A percentile compares a stretch with the other conserved stretches of the same genome.
Evolutionary conservation across 2,329 filamentous ascomycete species (phyloP).

Genomic region (Cytospora piceae): DNA sequence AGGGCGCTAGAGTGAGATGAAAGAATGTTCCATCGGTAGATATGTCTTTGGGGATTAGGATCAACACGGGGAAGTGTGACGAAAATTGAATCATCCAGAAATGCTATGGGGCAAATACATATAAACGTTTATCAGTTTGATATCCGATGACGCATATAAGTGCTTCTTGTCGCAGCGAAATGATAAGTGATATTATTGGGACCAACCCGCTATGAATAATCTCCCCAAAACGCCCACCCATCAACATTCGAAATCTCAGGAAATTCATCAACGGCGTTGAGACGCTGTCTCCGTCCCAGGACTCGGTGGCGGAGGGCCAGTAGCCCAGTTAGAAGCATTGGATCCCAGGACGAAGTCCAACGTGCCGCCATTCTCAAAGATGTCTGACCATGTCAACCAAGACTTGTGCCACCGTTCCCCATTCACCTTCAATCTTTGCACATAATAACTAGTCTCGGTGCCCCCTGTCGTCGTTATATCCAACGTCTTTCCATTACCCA

Average conservation of each 20-base stretch:
- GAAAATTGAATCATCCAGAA: too few relatives aligned
- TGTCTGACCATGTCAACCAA: conserved; percentile 68
- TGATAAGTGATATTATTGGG: too few relatives aligned
- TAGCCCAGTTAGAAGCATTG: conserved; percentile 58
- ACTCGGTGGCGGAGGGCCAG: conserved; percentile 63
- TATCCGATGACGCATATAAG: too few relatives aligned
- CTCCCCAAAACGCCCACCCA: neutral
- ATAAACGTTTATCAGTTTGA: too few relatives aligned
- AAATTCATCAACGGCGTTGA: conserved; percentile 15
- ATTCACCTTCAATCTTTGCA: conserved; percentile 70
- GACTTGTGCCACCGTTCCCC: conserved; percentile 63
- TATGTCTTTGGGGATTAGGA: neutral
- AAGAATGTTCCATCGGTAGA: neutral
- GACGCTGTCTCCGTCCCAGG: conserved; percentile 47
- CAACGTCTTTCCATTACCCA: conserved; percentile 56
- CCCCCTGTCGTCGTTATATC: conserved; percentile 55
- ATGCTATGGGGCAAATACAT: too few relatives aligned
- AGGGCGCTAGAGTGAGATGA: neutral
- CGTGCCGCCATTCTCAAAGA: conserved; percentile 66
- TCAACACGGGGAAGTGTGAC: too few relatives aligned
- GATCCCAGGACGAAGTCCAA: conserved; percentile 67
- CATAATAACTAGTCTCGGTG: conserved; percentile 56
- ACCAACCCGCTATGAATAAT: neutral
- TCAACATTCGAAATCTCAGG: neutral
- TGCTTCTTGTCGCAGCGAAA: too few relatives aligned